phyloP scores from a whole-genome alignment of 805 yeast species.

The Candida namnaoensis region DNA sequence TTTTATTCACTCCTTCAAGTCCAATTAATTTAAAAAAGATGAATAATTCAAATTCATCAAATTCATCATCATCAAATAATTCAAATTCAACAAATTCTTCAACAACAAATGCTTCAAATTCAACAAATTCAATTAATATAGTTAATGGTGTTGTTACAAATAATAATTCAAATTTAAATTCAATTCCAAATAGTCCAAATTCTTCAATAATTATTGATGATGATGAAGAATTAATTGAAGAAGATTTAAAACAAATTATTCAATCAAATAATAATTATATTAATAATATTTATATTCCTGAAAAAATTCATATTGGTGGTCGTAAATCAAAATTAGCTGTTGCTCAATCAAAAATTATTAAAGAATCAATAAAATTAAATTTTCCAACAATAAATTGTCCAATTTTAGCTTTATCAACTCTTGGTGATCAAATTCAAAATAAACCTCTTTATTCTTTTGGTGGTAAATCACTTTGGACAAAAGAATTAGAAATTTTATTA shows the following conservation, averaged over 20 bases:
- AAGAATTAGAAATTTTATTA: slow-evolving; percentile 78
- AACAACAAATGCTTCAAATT: too few species aligned
- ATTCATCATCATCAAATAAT: too few species aligned
- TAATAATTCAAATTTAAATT: not conserved
- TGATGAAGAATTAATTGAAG: not conserved
- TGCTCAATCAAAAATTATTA: slow-evolving; percentile 72
- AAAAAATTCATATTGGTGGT: slow-evolving; percentile 60
- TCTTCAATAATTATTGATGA: slow-evolving; percentile 2
- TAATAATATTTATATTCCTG: slow-evolving; percentile 15
- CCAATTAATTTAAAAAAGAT: slow-evolving; percentile 9
- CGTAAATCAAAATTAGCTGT: slow-evolving; percentile 85
- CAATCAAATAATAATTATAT: too few species aligned
- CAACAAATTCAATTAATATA: too few species aligned
- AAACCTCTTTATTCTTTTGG: slow-evolving; percentile 91
- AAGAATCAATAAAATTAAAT: slow-evolving; percentile 41
- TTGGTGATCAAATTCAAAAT: slow-evolving; percentile 83
- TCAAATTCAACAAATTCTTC: too few species aligned
- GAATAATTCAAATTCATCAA: slow-evolving; percentile 4
- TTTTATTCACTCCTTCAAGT: slow-evolving; percentile 4
- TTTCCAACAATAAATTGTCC: slow-evolving; percentile 67
- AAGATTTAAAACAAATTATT: too few species aligned
- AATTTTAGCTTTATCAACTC: slow-evolving; percentile 70
- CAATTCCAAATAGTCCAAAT: slow-evolving; percentile 4
- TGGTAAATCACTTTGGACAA: slow-evolving; percentile 95
- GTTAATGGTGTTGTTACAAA: too few species aligned